Evolutionary conservation across 305 asterid genomes (phyloP), one percentile per base, ranked within the genome.

Genomic region (Andrographis paniculata): DNA sequence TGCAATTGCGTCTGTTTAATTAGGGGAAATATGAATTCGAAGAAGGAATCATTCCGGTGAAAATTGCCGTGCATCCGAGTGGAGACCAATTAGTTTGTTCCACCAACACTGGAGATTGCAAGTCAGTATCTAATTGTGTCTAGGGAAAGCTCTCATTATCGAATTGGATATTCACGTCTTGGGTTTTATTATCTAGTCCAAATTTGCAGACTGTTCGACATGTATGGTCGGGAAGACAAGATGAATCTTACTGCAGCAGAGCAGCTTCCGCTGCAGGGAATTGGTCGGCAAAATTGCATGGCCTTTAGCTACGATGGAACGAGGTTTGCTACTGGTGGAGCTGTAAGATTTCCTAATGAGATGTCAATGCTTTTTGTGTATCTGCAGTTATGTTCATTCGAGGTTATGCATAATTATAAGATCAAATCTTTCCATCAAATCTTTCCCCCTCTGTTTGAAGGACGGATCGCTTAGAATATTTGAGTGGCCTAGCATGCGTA

Each of bases 281-380:
- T 82, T 67, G 82, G 92, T 42, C 75, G 60, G 33, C 95, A 82
- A 55, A 82, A 68, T 49, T 89, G 98, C 69, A 54, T 80, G 64
- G 94, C 82, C 15, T 89, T 89, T 66, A 89, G 96, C 45, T 65
- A 78, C 36, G 98, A 89, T 56, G 96, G 98, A 53, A 86, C 96
- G 50, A 75, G 74, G 70, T 75, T 85, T 50, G 93, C 98, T 45
- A 62, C 82, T 51, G 96, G 98, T 44, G 95, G 96, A 67, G 56
- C 63, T 68, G 96, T 89, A 69, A 85, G 94, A 59, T 52, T 41
- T 51, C 44, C 62, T 38, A 16, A 59, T 30, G 56, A 42, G 46
- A 41, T 61, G 35, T 18, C 58, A 14, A 23, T 12, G 17, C 33
- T 55, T 14, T 21, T 2, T n/a, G 6, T 27, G 30, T 49, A 42